Evolutionary conservation across 1,284 basidiomycete genomes (phyloP).

Genomic region (Heterobasidion occidentale): DNA sequence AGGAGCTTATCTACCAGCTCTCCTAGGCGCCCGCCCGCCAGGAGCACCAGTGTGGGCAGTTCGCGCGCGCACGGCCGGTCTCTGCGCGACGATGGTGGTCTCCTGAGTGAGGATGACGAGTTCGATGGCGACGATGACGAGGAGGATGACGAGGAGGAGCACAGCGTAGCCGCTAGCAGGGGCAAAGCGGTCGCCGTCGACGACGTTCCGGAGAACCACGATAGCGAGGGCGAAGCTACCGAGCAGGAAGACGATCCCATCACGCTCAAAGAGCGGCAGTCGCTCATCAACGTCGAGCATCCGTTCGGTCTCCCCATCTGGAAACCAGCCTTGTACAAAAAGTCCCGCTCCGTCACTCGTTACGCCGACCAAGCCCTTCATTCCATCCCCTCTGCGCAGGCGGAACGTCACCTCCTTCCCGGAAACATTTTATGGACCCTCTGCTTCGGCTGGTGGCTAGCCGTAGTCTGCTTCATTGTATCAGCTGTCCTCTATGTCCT

Average conservation of each 20-base stretch:
- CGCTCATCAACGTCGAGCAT: slow-evolving; percentile 98
- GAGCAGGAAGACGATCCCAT: slow-evolving; percentile 78
- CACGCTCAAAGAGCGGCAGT: slow-evolving; percentile 94
- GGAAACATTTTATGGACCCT: slow-evolving; percentile 92
- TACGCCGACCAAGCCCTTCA: slow-evolving; percentile 95
- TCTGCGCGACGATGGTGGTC: slow-evolving; percentile 33
- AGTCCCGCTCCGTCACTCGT: slow-evolving; percentile 92
- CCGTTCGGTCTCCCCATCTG: slow-evolving; percentile 99
- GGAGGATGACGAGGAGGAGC: slow-evolving; percentile 13
- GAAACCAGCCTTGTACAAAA: slow-evolving; percentile 99
- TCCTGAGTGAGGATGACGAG: slow-evolving; percentile 39
- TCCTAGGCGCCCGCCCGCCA: slow-evolving; percentile 31
- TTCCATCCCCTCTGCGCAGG: slow-evolving; percentile 84
- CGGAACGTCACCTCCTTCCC: slow-evolving; percentile 83
- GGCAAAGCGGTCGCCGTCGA: slow-evolving; percentile 20
- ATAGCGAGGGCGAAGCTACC: slow-evolving; percentile 18
- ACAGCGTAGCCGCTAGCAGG: slow-evolving; percentile 22
- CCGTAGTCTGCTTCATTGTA: slow-evolving; percentile 60
- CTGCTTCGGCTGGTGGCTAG: slow-evolving; percentile 90
- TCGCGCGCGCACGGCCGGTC: slow-evolving; percentile 37
- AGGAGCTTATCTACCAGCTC: slow-evolving; percentile 44
- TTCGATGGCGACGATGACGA: slow-evolving; percentile 18
- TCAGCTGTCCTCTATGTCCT: slow-evolving; percentile 67
- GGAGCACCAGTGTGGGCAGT: slow-evolving; percentile 57
- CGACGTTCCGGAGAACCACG: slow-evolving; percentile 13